Evolutionary conservation across 495 filamentous ascomycete genomes (phyloP).

Genomic region (Niebla homalea): DNA sequence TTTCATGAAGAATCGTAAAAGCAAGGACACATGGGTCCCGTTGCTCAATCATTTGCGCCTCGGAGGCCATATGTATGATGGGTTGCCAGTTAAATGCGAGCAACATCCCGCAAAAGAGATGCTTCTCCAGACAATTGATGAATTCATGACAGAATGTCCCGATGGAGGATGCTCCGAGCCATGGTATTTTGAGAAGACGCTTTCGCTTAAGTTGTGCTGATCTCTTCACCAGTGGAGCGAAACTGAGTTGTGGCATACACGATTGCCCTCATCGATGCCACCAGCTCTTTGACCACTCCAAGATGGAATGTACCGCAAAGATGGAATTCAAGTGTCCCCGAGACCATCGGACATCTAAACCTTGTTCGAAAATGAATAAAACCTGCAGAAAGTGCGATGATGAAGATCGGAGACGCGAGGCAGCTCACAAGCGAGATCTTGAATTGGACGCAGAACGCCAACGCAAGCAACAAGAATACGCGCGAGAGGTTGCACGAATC

Average conservation of each 20-base stretch:
- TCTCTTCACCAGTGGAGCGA: constrained; percentile 29
- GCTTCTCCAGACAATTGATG: constrained; percentile 30
- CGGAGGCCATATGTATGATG: constrained; percentile 48
- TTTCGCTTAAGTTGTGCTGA: neutral
- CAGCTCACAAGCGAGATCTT: constrained; percentile 34
- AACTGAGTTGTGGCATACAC: constrained; percentile 49
- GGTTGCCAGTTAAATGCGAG: constrained; percentile 56
- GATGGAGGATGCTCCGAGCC: constrained; percentile 60
- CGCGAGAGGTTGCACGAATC: constrained; percentile 35
- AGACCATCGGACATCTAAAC: constrained; percentile 32
- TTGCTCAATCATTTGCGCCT: constrained; percentile 46
- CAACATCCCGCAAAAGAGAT: constrained; percentile 42
- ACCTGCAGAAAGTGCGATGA: constrained; percentile 30
- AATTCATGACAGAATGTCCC: constrained; percentile 50
- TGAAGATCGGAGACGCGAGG: constrained; percentile 27
- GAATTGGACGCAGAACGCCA: constrained; percentile 40
- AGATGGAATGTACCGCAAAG: constrained; percentile 39
- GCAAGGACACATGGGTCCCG: constrained; percentile 40
- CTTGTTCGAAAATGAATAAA: constrained; percentile 22
- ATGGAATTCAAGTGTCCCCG: constrained; percentile 36
- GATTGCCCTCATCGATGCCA: constrained; percentile 51
- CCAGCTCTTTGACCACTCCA: constrained; percentile 51
- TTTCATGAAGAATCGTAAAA: constrained; percentile 51
- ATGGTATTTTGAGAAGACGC: constrained; percentile 34
- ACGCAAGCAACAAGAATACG: constrained; percentile 36